Base-by-base conservation (phyloP, 192 early-diverging fungal species). In the Backusella morwellensis region DNA sequence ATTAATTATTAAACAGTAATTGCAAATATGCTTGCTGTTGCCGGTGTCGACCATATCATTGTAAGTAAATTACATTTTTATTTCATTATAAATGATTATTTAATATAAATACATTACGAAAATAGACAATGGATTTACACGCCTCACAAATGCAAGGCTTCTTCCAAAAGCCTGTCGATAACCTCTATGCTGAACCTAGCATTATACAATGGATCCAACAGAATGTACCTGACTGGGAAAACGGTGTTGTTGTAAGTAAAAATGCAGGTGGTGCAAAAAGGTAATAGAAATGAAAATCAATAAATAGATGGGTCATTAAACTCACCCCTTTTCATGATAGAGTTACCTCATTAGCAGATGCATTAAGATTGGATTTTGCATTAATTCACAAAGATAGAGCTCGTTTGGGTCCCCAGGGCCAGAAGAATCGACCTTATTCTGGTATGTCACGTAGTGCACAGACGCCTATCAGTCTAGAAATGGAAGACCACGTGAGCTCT, bases 231-330 rank as follows among this genome's bases (percentile, higher is more conserved):
- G 88, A 95, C 66, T 97, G 93, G 88, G 79, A 91, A 84, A 93
- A 93, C 66, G 93, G 89, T 68, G 93, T 99, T n/a, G 95, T 99
- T 81, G 97, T 98, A 47, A 96, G 93, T n/a, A 95, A 95, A 32
- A 96, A 99, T 87, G 97, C 97, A 35, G 97, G 97, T 67, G 97
- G 97, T 41, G 97, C 97, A 75, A 99, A 99, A 82, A 89, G 96
- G 89, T 95, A 84, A 71, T 23, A 21, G 95, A 84, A 71, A 34
- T 21, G 29, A 41, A 34, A 66, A n/a, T 17, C 14, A n/a, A 41
- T 36, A 66, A 44, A 19, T 66, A 50, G 1, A 3, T 26, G 38
- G 9, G 38, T 40, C 1, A 40, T 40, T 40, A 40, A 40, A 12
- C 38, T 11, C 38, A 11, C 38, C 38, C 12, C 42, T 23, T 32